Percentiles rank a stretch among this genome's conserved stretches.
phyloP scores from a whole-genome alignment of 1,284 basidiomycete genomes.

The Athelia sp. region DNA sequence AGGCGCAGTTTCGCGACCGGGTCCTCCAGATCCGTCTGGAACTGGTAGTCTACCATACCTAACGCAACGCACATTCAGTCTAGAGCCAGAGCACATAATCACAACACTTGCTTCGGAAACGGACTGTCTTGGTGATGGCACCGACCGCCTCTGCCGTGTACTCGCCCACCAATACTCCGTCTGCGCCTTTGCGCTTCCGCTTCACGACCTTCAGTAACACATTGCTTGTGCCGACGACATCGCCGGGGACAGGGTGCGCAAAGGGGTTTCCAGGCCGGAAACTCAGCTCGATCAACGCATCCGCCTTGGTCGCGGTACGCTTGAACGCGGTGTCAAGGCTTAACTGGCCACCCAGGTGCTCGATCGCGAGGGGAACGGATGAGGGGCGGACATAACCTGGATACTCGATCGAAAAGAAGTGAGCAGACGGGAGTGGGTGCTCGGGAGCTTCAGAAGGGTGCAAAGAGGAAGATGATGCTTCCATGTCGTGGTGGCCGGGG shows the following conservation, averaged over 20 bases:
- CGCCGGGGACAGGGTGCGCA: slow-evolving; percentile 78
- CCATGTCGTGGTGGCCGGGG: background rate
- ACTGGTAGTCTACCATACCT: slow-evolving; percentile 95
- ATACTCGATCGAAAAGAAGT: slow-evolving; percentile 83
- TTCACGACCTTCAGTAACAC: slow-evolving; percentile 79
- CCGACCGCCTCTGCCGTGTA: slow-evolving; percentile 81
- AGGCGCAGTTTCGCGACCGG: slow-evolving; percentile 62
- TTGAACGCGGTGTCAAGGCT: slow-evolving; percentile 74
- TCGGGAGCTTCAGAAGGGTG: slow-evolving; percentile 37
- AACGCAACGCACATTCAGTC: background rate
- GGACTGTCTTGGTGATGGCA: slow-evolving; percentile 72
- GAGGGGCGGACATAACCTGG: slow-evolving; percentile 74
- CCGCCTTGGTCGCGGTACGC: slow-evolving; percentile 50
- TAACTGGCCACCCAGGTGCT: slow-evolving; percentile 62
- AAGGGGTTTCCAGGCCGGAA: slow-evolving; percentile 71
- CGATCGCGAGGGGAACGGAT: slow-evolving; percentile 61
- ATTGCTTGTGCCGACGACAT: slow-evolving; percentile 71
- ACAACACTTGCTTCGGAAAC: slow-evolving; percentile 76
- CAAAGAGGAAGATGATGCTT: slow-evolving; percentile 1
- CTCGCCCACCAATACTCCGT: slow-evolving; percentile 51
- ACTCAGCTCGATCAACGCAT: slow-evolving; percentile 68
- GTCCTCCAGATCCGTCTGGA: slow-evolving; percentile 67
- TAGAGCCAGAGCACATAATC: background rate
- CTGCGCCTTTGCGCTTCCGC: slow-evolving; percentile 45
- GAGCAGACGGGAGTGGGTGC: slow-evolving; percentile 49